A percentile compares a stretch with the other conserved stretches of the same genome.
Evolutionary conservation across 495 filamentous ascomycete species (phyloP).

Genomic region (Sphaerosporella brunnea): DNA sequence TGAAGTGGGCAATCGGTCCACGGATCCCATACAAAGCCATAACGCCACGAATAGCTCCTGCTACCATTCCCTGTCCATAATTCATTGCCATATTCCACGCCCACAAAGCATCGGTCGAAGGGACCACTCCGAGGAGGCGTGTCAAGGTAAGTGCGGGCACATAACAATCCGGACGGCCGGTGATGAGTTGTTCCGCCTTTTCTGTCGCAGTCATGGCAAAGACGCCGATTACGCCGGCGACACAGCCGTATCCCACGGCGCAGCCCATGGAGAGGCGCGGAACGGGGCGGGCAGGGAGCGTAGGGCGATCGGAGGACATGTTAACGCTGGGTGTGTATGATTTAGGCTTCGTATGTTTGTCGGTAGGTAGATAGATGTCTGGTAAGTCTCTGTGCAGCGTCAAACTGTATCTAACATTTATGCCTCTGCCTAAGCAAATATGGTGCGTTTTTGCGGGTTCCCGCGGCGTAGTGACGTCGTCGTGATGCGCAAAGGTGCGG

Average conservation of each 20-base stretch:
- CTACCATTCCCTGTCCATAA: conserved; percentile 14
- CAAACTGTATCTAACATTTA: too few species aligned
- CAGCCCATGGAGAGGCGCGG: neutral
- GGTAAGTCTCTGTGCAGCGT: too few species aligned
- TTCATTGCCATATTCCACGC: conserved; percentile 15
- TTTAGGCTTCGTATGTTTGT: too few species aligned
- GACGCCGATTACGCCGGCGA: neutral
- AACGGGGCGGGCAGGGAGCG: neutral
- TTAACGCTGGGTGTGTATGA: too few species aligned
- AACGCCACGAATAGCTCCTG: conserved; percentile 11
- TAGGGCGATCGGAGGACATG: neutral
- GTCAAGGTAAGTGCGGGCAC: neutral
- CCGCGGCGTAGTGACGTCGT: too few species aligned
- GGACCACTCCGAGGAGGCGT: neutral
- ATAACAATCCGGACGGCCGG: neutral
- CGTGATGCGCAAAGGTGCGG: too few species aligned
- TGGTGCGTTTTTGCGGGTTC: too few species aligned
- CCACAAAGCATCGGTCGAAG: neutral
- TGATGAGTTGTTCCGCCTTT: neutral
- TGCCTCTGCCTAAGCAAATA: too few species aligned
- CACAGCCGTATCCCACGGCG: neutral
- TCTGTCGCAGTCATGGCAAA: neutral
- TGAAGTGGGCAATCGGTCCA: conserved; percentile 26
- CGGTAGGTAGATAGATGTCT: too few species aligned
- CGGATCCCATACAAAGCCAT: conserved; percentile 25